phyloP scores from a whole-genome alignment of 2,329 filamentous ascomycete genomes.

The Rhexocercosporidium sp. region DNA sequence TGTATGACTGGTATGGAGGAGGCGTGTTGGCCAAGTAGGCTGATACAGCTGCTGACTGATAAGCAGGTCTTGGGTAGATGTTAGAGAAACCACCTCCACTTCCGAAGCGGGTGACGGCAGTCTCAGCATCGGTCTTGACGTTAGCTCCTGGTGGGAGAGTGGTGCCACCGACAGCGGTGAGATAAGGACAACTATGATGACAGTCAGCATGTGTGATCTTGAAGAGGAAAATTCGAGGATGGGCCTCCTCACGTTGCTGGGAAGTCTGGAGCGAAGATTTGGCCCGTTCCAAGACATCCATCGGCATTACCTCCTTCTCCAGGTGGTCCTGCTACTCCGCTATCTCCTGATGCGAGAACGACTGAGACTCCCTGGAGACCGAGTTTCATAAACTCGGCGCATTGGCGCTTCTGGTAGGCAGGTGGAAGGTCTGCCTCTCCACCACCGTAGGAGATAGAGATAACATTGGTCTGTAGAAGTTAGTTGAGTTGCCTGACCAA shows the following conservation, averaged over 20 bases:
- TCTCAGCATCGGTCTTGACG: constrained; percentile 47
- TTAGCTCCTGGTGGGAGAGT: constrained; percentile 45
- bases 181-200: constrained; percentile 59
- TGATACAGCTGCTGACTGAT: constrained; percentile 32
- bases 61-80: constrained; percentile 33
- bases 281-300: constrained; percentile 31
- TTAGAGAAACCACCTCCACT: constrained; percentile 55
- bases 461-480: constrained; percentile 51
- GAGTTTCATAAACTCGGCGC: constrained; percentile 66
- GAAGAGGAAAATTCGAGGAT: too few relatives aligned
- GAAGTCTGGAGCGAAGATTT: constrained; percentile 55
- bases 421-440: constrained; percentile 66
- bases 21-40: constrained; percentile 35
- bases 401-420: constrained; percentile 65
- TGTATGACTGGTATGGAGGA: constrained; percentile 34
- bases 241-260: constrained; percentile 51
- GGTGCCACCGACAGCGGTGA: constrained; percentile 71
- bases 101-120: constrained; percentile 46
- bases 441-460: constrained; percentile 64
- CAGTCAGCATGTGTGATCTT: background rate
- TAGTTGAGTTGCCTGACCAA: background rate
- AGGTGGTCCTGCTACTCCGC: constrained; percentile 44
- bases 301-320: constrained; percentile 21
- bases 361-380: constrained; percentile 67
- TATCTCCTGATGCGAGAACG: constrained; percentile 64